Conservation (phyloP, 495 filamentous ascomycete genomes). For the Podospora comata region DNA sequence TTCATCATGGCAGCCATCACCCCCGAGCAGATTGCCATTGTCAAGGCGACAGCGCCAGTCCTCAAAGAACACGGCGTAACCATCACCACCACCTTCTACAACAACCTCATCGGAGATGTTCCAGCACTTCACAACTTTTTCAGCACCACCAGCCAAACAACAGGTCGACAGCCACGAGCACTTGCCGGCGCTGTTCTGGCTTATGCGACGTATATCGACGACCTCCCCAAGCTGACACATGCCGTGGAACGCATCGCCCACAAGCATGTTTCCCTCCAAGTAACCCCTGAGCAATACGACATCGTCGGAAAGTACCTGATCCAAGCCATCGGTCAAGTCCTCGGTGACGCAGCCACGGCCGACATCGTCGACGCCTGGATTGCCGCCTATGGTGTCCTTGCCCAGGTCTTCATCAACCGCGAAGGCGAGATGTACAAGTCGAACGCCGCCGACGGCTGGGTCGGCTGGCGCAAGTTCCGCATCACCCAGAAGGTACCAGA, state of each 20-base stretch:
- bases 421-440: conserved; percentile 60
- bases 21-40: conserved; percentile 46
- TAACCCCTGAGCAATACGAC: conserved; percentile 63
- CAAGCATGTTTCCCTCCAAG: conserved; percentile 70
- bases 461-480: conserved; percentile 63
- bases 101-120: conserved; percentile 59
- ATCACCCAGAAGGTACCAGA: conserved; percentile 59
- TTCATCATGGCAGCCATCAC: conserved; percentile 35
- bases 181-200: conserved; percentile 65
- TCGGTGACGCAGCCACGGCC: conserved; percentile 63
- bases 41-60: conserved; percentile 61
- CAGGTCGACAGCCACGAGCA: conserved; percentile 61
- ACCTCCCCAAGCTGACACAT: conserved; percentile 56
- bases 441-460: conserved; percentile 51
- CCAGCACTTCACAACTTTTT: conserved; percentile 64
- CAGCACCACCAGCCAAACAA: conserved; percentile 62
- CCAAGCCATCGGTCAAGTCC: conserved; percentile 62
- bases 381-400: conserved; percentile 61
- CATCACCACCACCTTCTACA: conserved; percentile 68
- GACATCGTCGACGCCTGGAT: conserved; percentile 67
- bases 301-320: conserved; percentile 68
- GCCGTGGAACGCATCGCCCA: conserved; percentile 71
- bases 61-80: conserved; percentile 61
- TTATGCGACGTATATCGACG: conserved; percentile 69
- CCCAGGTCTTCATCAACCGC: conserved; percentile 60